phyloP scores from a whole-genome alignment of 371 early-diverging fungal species.

The Mortierella sp. region DNA sequence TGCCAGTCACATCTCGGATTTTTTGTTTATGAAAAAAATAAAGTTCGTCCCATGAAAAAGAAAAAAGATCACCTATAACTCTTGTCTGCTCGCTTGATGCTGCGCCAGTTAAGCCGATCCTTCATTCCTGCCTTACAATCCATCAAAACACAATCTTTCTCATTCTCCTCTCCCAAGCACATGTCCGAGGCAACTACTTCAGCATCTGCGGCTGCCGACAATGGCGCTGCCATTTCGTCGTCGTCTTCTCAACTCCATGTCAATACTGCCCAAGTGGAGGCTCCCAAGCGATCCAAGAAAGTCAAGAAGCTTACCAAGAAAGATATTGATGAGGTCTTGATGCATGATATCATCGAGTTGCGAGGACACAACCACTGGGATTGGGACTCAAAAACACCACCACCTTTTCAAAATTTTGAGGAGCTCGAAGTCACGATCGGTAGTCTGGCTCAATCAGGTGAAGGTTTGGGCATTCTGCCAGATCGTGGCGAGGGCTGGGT shows the following conservation, averaged over 20 bases:
- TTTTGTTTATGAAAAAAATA: constrained; percentile 12
- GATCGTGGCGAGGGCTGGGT: constrained; percentile 63
- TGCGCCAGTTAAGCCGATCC: constrained; percentile 21
- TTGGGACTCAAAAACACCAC: constrained; percentile 53
- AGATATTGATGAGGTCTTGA: constrained; percentile 55
- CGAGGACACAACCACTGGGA: constrained; percentile 54
- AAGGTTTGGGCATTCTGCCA: constrained; percentile 48
- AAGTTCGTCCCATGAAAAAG: constrained; percentile 1
- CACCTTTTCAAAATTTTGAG: constrained; percentile 57
- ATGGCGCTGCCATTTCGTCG: not conserved
- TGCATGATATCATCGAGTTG: constrained; percentile 52
- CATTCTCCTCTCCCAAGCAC: constrained; percentile 2
- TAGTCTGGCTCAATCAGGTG: constrained; percentile 50
- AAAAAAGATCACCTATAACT: constrained; percentile 11
- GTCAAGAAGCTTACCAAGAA: constrained; percentile 51
- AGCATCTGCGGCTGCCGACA: constrained; percentile 1
- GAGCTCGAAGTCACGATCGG: constrained; percentile 54
- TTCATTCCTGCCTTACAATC: constrained; percentile 14
- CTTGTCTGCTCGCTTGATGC: constrained; percentile 23
- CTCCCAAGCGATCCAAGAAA: constrained; percentile 43
- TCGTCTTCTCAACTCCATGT: not conserved
- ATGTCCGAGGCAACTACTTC: constrained; percentile 28
- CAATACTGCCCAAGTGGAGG: not conserved
- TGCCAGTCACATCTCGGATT: constrained; percentile 17
- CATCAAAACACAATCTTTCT: not conserved